These are phyloP conservation scores for Neonectria faginata DNA, from an alignment of 2,329 filamentous ascomycete species.

Conservation along the genomic window DNA sequence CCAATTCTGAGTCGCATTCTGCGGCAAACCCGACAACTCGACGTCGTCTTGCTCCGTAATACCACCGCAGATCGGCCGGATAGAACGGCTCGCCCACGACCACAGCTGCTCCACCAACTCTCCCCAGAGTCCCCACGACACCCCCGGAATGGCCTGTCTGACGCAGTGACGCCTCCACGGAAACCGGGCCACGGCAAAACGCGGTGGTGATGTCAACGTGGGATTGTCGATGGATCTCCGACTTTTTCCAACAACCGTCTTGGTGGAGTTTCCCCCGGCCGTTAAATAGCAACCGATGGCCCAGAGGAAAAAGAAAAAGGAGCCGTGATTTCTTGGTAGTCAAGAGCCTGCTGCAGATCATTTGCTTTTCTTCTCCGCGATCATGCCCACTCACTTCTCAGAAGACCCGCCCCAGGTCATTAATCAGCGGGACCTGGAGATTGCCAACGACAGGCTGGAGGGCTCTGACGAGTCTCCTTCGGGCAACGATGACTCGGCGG, in stretches of 20 bases:
- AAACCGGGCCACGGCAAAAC: conserved; percentile 17
- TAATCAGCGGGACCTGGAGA: conserved; percentile 49
- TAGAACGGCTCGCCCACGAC: conserved; percentile 24
- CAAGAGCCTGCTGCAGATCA: conserved; percentile 4
- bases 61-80: conserved; percentile 32
- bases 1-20: conserved; percentile 3
- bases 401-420: conserved; percentile 55
- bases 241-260: background rate
- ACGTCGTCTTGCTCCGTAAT: conserved; percentile 22
- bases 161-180: conserved; percentile 23
- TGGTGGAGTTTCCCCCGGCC: background rate
- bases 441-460: conserved; percentile 55
- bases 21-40: conserved; percentile 1
- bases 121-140: conserved; percentile 6
- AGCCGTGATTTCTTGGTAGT: background rate
- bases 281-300: conserved; percentile 30
- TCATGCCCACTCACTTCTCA: conserved; percentile 51
- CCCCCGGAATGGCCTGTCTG: conserved; percentile 26
- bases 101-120: conserved; percentile 11
- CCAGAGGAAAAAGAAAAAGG: conserved; percentile 3
- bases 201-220: conserved; percentile 40
- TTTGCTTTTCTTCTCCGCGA: conserved; percentile 2
- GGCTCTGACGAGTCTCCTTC: conserved; percentile 33
- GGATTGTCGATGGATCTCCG: conserved; percentile 16
- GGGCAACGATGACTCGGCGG: conserved; percentile 28